Base-by-base conservation (phyloP, 1,139 yeast species). In the Scheffersomyces segobiensis region DNA sequence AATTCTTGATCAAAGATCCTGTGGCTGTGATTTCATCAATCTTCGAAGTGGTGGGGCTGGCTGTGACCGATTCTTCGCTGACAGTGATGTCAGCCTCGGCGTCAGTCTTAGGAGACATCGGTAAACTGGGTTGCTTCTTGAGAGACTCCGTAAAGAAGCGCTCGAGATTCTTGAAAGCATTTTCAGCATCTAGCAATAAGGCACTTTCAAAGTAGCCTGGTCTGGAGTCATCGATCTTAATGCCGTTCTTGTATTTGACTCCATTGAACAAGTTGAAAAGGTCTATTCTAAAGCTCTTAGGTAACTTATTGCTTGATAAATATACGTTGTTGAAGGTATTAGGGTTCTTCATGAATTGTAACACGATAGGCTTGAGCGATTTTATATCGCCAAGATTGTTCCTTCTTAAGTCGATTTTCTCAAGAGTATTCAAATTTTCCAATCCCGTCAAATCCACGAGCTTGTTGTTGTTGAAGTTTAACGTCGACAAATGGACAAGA, bases 121-220 rank as follows among this genome's bases (percentile, higher is more conserved):
- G 58, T 26, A 68, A 53, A 66, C 75, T 22, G 12, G 10, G 49
- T n/a, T 46, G 49, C 49, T 12, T n/a, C 18, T 7, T 46, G 18
- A 18, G 49, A 10, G 19, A 50, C 21, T 49, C 59, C 2, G 51
- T 78, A 57, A 81, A 73, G 63, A 74, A 83, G 57, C 76, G 79
- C 58, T 80, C 80, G 58, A 83, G 74, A 53, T 74, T 74, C 65
- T 77, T 70, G 56, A 73, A 71, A 0, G 88, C 83, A 10, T 76
- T 73, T 59, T 82, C 85, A 2, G 80, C 74, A 63, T 85, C 89
- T 56, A 84, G 71, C 46, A 85, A 68, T 66, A 83, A 66, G 19
- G 88, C 83, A 54, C 84, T 79, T 70, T 87, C 91, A 68, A 87
- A 83, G 60, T 87, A 81, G 0, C 91, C 90, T 0, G 91, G 90